A percentile compares a stretch with the other conserved stretches of the same genome.
These are phyloP conservation scores for Microcera coccophila DNA, from an alignment of 2,329 filamentous ascomycete species.

Conservation along the genomic window DNA sequence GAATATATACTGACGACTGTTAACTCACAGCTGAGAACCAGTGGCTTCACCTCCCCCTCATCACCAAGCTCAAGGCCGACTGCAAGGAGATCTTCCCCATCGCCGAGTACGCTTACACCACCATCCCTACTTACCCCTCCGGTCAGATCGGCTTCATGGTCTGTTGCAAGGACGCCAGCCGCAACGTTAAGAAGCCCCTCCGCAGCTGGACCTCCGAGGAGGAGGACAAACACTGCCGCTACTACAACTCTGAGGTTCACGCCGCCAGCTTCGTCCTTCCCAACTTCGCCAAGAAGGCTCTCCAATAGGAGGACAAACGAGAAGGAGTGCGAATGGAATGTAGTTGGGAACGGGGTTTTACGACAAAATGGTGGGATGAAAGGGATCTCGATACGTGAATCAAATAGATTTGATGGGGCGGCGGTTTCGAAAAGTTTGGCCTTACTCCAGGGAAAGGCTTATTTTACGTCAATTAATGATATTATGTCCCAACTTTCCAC, in stretches of 20 bases:
- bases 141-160: constrained; percentile 99
- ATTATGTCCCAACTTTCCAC: neutral
- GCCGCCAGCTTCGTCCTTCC: constrained; percentile 90
- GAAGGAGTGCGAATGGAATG: neutral
- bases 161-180: constrained; percentile 87
- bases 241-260: constrained; percentile 98
- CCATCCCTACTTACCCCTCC: constrained; percentile 97
- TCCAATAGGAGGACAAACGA: constrained; percentile 43
- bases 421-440: constrained; percentile 11
- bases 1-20: constrained; percentile 16
- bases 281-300: constrained; percentile 81
- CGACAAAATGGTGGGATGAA: constrained; percentile 12
- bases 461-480: constrained; percentile 16
- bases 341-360: neutral
- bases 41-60: constrained; percentile 95
- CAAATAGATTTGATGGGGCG: neutral
- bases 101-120: constrained; percentile 98
- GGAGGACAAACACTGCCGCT: constrained; percentile 87
- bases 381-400: constrained; percentile 2
- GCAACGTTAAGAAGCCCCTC: constrained; percentile 80
- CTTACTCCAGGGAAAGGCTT: constrained; percentile 15
- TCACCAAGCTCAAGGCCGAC: constrained; percentile 91
- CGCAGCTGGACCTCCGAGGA: constrained; percentile 79
- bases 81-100: constrained; percentile 97
- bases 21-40: constrained; percentile 81